Percentiles rank a stretch among this genome's conserved stretches.
These are phyloP conservation scores for sorghum (Sorghum bicolor) DNA, from an alignment of 176 grass and related monocot species.

Conservation along the genomic window Sorghum_bicolor_NCBIv3 NC_012871.2:71683001-71683500, in stretches of 20 bases:
- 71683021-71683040: conserved; percentile 27
- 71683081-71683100: not conserved
- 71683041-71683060: not conserved
- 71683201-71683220: not conserved
- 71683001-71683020: conserved; percentile 3
- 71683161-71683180: conserved; percentile 24
- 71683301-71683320: too few species aligned
- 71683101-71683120: conserved; percentile 1
- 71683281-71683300: not conserved
- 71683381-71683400: conserved; percentile 5
- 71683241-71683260: not conserved
- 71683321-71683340: not conserved
- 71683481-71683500: not conserved
- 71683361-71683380: conserved; percentile 20
- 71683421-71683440: not conserved
- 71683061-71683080: not conserved
- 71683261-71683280: not conserved
- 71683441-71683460: not conserved
- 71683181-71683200: conserved; percentile 22
- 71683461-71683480: not conserved
- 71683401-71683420: not conserved
- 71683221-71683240: not conserved
- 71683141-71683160: not conserved
- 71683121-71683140: conserved; percentile 14
- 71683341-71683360: not conserved